These are phyloP conservation scores for Annona cherimola DNA, from an alignment of 164 flowering plant species.

Conservation along the genomic window DNA sequence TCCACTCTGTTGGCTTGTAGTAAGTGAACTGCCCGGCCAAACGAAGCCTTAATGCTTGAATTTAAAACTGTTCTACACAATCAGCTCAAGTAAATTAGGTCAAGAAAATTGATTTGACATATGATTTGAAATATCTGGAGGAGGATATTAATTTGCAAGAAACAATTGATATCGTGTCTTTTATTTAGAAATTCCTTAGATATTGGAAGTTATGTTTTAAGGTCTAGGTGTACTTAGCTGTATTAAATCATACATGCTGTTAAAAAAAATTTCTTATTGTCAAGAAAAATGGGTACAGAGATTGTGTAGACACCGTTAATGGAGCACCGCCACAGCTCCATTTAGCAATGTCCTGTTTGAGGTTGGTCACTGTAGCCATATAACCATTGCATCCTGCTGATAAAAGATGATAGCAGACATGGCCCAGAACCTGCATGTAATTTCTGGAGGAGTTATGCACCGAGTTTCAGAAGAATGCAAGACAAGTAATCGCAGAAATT, in stretches of 20 bases:
- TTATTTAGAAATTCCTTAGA: neutral
- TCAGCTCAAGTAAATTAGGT: too few species aligned
- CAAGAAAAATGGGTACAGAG: neutral
- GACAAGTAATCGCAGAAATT: neutral
- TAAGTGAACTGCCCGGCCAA: too few species aligned
- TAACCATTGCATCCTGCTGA: slow-evolving; percentile 24
- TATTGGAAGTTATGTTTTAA: neutral
- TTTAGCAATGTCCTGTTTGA: slow-evolving; percentile 13
- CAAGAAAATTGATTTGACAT: too few species aligned
- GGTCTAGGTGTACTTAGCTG: neutral
- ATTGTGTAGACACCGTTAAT: slow-evolving; percentile 11
- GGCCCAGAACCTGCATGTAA: slow-evolving; percentile 23
- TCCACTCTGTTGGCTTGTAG: too few species aligned
- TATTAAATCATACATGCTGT: neutral
- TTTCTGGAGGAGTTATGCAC: neutral
- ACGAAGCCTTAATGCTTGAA: too few species aligned
- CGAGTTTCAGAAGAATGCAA: neutral
- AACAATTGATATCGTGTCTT: neutral
- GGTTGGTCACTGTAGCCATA: slow-evolving; percentile 25
- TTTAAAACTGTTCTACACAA: too few species aligned
- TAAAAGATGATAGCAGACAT: slow-evolving; percentile 23
- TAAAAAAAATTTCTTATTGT: too few species aligned
- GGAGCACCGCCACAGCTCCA: slow-evolving; percentile 29
- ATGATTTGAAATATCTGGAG: too few species aligned
- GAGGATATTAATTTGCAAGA: neutral